These are phyloP conservation scores for Eucalyptus curtisii DNA, from an alignment of 345 rosid species.

Conservation along the genomic window DNA sequence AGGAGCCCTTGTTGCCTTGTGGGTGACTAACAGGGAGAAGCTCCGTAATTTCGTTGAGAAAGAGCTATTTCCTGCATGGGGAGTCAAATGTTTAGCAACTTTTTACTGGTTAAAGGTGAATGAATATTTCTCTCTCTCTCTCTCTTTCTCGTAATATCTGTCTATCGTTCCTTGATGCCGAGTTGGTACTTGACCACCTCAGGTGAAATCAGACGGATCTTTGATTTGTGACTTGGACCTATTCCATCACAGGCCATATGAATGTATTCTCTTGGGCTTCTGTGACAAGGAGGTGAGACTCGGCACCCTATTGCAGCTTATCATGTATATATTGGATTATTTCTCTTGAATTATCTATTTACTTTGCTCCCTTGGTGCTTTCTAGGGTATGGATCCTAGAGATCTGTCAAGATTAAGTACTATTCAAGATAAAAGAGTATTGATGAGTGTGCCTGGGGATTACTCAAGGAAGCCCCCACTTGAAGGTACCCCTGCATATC, in stretches of 20 bases:
- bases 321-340: not conserved
- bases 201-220: slow-evolving; percentile 84
- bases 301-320: not conserved
- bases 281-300: slow-evolving; percentile 26
- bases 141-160: not conserved
- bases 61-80: slow-evolving; percentile 79
- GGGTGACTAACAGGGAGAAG: slow-evolving; percentile 92
- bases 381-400: slow-evolving; percentile 21
- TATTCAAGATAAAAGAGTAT: slow-evolving; percentile 24
- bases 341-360: not conserved
- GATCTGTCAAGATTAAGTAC: slow-evolving; percentile 8
- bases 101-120: slow-evolving; percentile 76
- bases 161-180: not conserved
- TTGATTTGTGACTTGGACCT: slow-evolving; percentile 66
- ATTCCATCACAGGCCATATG: slow-evolving; percentile 89
- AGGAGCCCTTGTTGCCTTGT: slow-evolving; percentile 83
- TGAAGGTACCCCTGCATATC: slow-evolving; percentile 39
- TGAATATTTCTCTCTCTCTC: not conserved
- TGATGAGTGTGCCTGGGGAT: slow-evolving; percentile 73
- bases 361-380: not conserved
- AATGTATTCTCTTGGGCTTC: slow-evolving; percentile 74
- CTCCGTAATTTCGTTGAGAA: slow-evolving; percentile 53
- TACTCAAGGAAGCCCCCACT: slow-evolving; percentile 82
- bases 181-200: not conserved
- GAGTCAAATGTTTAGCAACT: slow-evolving; percentile 40